Base-by-base conservation (phyloP, 345 rosid genomes). In the Aethionema arabicum region DNA sequence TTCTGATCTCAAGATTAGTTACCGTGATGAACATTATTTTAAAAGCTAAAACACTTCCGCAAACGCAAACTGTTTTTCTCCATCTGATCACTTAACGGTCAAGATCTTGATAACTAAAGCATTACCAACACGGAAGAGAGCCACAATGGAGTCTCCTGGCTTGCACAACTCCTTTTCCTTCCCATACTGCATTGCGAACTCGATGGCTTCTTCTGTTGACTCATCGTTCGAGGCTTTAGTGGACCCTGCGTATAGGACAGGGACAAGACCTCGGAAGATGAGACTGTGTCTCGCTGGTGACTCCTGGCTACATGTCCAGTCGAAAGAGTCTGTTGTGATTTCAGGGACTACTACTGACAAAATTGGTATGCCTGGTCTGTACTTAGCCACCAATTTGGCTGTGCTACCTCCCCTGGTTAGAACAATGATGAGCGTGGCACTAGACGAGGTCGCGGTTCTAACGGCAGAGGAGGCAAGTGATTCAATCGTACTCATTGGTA, bases 401-500 rank as follows among this genome's bases (percentile, higher is more conserved):
- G 95, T 86, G 47, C 82, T 86, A 42, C 95, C 95, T 65, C 95
- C 95, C 75, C 86, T 70, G 5, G 95, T 86, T 15, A 86, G 74
- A 42, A 86, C 95, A 72, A 86, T 61, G 27, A 86, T 86, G 33
- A 86, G 78, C 56, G 80, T 9, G 29, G 90, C 95, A 66, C 51
- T 78, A 4, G 85, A 84, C 10, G 87, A 82, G 52, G 80, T 84
- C 50, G 95, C 95, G 10, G 90, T 79, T 63, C 82, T 80, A 15
- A 86, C 95, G 52, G 95, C 95, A 21, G 86, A 82, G 4, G 90
- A 79, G 29, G 95, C 88, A 60, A 86, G 66, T 63, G 86, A 80
- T 72, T 86, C 95, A 33, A 86, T 52, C 14, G 90, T 90, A 64
- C 95, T 84, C 95, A 86, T 86, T 13, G 95, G 95, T 68, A 84